phyloP scores from a whole-genome alignment of 1,139 yeast species.

The Geotrichum histeridarum region DNA sequence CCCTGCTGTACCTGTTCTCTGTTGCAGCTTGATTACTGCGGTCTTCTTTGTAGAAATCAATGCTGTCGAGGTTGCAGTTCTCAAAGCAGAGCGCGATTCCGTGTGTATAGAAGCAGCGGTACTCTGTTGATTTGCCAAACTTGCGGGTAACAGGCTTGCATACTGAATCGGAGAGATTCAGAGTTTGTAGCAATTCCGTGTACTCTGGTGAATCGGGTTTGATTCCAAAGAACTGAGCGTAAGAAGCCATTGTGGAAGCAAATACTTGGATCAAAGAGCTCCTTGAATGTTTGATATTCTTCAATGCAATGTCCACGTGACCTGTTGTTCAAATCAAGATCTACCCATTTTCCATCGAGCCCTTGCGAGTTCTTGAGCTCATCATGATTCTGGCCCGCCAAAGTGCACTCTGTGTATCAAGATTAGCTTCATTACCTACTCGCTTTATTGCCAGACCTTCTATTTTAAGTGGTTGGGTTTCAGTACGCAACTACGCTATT shows the following conservation, averaged over 20 bases:
- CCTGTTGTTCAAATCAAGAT: not conserved
- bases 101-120: constrained; percentile 25
- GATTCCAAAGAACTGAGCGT: constrained; percentile 2
- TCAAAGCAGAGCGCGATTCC: constrained; percentile 27
- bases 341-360: too few relatives aligned
- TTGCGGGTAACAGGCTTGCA: not conserved
- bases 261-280: not conserved
- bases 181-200: not conserved
- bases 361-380: too few relatives aligned
- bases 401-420: not conserved
- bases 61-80: constrained; percentile 22
- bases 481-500: not conserved
- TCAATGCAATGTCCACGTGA: too few relatives aligned
- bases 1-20: constrained; percentile 18
- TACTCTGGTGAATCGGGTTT: not conserved
- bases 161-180: not conserved
- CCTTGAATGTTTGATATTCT: not conserved
- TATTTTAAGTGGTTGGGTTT: not conserved
- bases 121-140: constrained; percentile 18
- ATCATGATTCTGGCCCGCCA: not conserved
- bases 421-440: not conserved
- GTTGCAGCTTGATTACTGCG: not conserved
- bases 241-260: not conserved
- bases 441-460: not conserved
- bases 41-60: constrained; percentile 28